Conservation (phyloP, 2,329 filamentous ascomycete genomes). For the Zasmidium cellare region DNA sequence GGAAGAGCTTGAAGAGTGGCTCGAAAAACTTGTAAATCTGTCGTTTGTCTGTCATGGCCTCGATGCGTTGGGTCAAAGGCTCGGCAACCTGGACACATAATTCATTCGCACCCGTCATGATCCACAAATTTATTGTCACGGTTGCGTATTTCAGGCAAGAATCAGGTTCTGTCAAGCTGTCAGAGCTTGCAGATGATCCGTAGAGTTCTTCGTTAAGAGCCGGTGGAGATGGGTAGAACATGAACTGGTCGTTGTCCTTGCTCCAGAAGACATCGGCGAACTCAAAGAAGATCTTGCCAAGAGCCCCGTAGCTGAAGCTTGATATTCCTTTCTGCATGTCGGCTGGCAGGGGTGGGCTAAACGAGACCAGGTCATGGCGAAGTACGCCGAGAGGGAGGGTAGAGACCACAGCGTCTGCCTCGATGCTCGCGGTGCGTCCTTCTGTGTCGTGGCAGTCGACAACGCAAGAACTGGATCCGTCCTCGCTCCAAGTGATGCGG, state of each 20-base stretch:
- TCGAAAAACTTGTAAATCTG: constrained; percentile 46
- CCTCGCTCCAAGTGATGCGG: constrained; percentile 40
- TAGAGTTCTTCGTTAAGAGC: constrained; percentile 27
- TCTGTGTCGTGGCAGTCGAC: constrained; percentile 28
- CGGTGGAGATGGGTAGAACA: constrained; percentile 44
- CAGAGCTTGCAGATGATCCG: constrained; percentile 24
- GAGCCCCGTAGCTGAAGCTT: constrained; percentile 43
- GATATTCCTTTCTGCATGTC: constrained; percentile 39
- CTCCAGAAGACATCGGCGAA: constrained; percentile 47
- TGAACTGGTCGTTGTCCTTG: constrained; percentile 49
- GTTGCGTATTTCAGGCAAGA: constrained; percentile 46
- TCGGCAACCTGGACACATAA: constrained; percentile 47
- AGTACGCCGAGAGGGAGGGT: constrained; percentile 43
- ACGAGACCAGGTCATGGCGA: constrained; percentile 42
- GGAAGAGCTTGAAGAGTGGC: constrained; percentile 45
- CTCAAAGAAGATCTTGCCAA: constrained; percentile 48
- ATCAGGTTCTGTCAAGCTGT: constrained; percentile 33
- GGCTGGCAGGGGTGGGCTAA: constrained; percentile 39
- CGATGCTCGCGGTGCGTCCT: constrained; percentile 27
- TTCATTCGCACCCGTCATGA: constrained; percentile 45
- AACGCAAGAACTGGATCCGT: constrained; percentile 26
- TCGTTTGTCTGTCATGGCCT: constrained; percentile 42
- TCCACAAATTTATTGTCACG: constrained; percentile 46
- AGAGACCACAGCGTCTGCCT: constrained; percentile 42
- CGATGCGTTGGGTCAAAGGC: constrained; percentile 46